Evolutionary conservation across 306 rosid species (phyloP).

Genomic region (Casuarina cunninghamiana): DNA sequence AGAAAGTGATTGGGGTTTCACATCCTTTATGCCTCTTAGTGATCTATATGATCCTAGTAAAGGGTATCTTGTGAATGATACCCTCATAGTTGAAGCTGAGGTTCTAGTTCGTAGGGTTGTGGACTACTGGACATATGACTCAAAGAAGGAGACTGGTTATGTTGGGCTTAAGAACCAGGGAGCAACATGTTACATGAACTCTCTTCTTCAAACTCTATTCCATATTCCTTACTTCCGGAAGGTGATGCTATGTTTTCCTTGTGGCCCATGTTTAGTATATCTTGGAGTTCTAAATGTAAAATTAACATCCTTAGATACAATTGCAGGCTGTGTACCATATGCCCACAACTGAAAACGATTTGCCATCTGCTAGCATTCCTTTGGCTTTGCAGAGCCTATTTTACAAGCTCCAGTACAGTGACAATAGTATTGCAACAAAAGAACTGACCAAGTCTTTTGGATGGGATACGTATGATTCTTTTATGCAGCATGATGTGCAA

Average conservation of each 20-base stretch:
- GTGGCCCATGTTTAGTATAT: slow-evolving; percentile 17
- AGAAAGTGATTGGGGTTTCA: slow-evolving; percentile 97
- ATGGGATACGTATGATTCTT: slow-evolving; percentile 93
- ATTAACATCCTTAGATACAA: slow-evolving; percentile 26
- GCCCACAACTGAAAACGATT: slow-evolving; percentile 92
- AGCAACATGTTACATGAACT: slow-evolving; percentile 93
- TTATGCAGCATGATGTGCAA: slow-evolving; percentile 96
- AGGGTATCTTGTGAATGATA: slow-evolving; percentile 79
- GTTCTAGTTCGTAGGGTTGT: slow-evolving; percentile 81
- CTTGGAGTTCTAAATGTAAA: slow-evolving; percentile 23
- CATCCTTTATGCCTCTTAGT: slow-evolving; percentile 88
- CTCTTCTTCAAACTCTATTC: slow-evolving; percentile 80
- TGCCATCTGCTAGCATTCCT: slow-evolving; percentile 88
- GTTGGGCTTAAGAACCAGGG: slow-evolving; percentile 95
- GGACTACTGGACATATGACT: slow-evolving; percentile 85
- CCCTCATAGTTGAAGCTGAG: slow-evolving; percentile 75
- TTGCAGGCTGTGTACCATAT: slow-evolving; percentile 93
- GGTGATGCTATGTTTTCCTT: slow-evolving; percentile 39
- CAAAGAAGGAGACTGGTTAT: slow-evolving; percentile 89
- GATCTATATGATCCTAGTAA: slow-evolving; percentile 78
- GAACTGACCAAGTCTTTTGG: slow-evolving; percentile 91
- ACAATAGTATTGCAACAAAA: slow-evolving; percentile 84
- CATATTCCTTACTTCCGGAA: slow-evolving; percentile 88
- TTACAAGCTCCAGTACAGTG: slow-evolving; percentile 90
- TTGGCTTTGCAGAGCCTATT: slow-evolving; percentile 86